Base-by-base conservation (phyloP, 2,329 filamentous ascomycete species). In the Aspergillus sp. region DNA sequence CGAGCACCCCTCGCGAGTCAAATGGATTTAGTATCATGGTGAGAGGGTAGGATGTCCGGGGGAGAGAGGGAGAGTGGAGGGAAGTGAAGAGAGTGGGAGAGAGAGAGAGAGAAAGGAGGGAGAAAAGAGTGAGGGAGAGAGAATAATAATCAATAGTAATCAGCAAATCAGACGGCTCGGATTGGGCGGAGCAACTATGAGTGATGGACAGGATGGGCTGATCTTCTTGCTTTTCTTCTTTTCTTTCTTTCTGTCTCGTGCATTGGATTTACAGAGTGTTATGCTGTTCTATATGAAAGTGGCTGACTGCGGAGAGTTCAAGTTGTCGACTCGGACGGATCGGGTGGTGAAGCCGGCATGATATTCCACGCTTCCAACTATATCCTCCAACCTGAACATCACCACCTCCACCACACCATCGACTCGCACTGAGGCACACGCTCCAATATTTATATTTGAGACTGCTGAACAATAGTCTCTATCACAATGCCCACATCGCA, bases 1-100 rank as follows among this genome's bases (percentile, higher is more conserved):
- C 52, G 51, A 69, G 54, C 51, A 62, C 58, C 50, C 60, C 54
- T 51, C 59, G 56, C 33, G 54, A 42, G 38, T 49, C 26, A 17
- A 54, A 42, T 47, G 50, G 50, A 53, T 57, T 57, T 54, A 61
- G 60, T 45, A 54, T 56, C 46, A 50, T 56, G 43, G 43, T 54
- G 24, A 50, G 30, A 22, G 47, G 45, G 33, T 51, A 54, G 38
- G 20, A 20, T 36, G 32, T 20, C 11, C 11, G 10, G 46, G 43
- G 16, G 42, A 47, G 16, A 17, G 16, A 17, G 14, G 32, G 20
- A 41, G n/a, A 17, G 47, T 35, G 47, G 33, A 52, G 22, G 22
- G 45, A 22, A 22, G 22, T n/a, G n/a, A n/a, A 22, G 22, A 22
- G 22, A 22, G 5, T 22, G 33, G 13, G 49, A 24, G 43, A 41